Percentiles rank a stretch among this genome's conserved stretches.
Conservation (phyloP, 2,329 filamentous ascomycete genomes). For the Phyllosticta paracitricarpa region DNA sequence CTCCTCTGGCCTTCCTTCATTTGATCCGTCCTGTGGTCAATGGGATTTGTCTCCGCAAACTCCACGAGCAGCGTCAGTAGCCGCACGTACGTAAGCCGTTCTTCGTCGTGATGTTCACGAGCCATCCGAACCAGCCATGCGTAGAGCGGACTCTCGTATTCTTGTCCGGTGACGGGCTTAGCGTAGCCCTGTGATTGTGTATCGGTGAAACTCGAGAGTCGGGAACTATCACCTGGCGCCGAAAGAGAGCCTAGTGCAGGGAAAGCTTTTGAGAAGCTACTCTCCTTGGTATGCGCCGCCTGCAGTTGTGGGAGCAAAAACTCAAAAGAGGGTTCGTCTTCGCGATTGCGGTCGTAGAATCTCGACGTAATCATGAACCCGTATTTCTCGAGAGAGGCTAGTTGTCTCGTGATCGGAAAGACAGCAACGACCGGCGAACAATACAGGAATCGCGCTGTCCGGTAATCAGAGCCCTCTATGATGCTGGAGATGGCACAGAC, state of each 20-base stretch:
- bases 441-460: constrained; percentile 53
- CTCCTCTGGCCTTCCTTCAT: constrained; percentile 27
- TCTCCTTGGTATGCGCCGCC: constrained; percentile 28
- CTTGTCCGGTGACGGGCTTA: constrained; percentile 26
- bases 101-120: constrained; percentile 29
- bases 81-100: constrained; percentile 33
- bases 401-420: constrained; percentile 12
- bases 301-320: constrained; percentile 29
- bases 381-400: constrained; percentile 3
- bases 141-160: constrained; percentile 37
- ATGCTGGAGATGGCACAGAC: constrained; percentile 70
- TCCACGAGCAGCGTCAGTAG: constrained; percentile 24
- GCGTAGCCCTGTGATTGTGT: constrained; percentile 18
- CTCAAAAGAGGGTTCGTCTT: constrained; percentile 9
- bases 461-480: constrained; percentile 67
- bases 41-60: constrained; percentile 21
- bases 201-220: constrained; percentile 23
- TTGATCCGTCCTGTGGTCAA: constrained; percentile 27
- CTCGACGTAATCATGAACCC: constrained; percentile 2
- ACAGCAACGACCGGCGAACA: constrained; percentile 27
- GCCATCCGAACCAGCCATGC: constrained; percentile 39
- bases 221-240: constrained; percentile 8
- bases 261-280: constrained; percentile 31
- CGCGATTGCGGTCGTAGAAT: not conserved
- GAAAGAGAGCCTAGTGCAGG: constrained; percentile 29